Evolutionary conservation across 2,329 filamentous ascomycete genomes (phyloP), one percentile per base, ranked within the genome.

Genomic region (Massarina eburnea): DNA sequence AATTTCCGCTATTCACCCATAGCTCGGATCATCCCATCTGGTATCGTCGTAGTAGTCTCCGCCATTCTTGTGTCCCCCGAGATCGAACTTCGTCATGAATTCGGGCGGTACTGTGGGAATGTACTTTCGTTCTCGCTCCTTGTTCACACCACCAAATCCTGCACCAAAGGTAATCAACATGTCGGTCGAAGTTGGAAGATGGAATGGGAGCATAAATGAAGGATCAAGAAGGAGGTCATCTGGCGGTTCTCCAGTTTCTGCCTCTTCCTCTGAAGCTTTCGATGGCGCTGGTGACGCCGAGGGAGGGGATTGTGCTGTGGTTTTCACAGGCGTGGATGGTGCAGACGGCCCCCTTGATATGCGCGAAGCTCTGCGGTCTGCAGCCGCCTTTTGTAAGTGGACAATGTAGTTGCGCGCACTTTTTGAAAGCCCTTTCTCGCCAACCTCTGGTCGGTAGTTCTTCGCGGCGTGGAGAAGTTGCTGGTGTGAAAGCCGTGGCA

Each of bases 91-190:
- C 49, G 86, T 84, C 49, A 99, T 75, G 64, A 97, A 96, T 72
- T 99, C 94, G 0, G 91, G 86, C 15, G 94, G 92, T 42, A 99
- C 89, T 0, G 89, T 95, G 2, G 94, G 94, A 36, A 96, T 95
- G 68, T 99, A 99, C 73, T 96, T 96, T 55, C 90, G 80, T 70
- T 95, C 94, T 45, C 91, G 80, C 71, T 97, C 94, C 51, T 88
- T 81, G 73, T 99, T 96, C 37, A 94, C 76, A 0, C 94, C 94
- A 4, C 94, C 94, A 62, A 97, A 94, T 0, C 94, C 94, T 10
- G 94, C 91, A 1, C 94, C 94, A 62, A 95, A 99, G 55, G 86
- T 92, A 38, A 99, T 83, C 38, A 97, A 80, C 94, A 99, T 99
- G 69, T 99, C 94, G 20, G 91, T 97, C 46, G 90, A 94, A 1